Percentiles rank a stretch among this genome's conserved stretches.
phyloP scores from a whole-genome alignment of 768 basidiomycete genomes.

The Lactarius trivialis region DNA sequence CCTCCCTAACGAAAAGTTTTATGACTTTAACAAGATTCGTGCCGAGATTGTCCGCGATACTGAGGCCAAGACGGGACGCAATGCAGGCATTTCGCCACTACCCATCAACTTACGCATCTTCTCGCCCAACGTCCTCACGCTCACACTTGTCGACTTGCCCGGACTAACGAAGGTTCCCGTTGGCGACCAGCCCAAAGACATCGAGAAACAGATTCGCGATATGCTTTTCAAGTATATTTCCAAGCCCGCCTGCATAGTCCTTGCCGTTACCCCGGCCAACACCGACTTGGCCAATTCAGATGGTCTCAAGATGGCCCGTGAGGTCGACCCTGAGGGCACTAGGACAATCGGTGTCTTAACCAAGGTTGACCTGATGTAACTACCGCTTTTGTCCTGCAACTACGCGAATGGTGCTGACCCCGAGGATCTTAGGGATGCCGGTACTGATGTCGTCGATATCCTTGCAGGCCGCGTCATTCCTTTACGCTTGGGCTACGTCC shows the following conservation, averaged over 20 bases:
- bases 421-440: slow-evolving; percentile 73
- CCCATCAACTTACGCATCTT: slow-evolving; percentile 98
- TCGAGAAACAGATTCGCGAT: slow-evolving; percentile 94
- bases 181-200: slow-evolving; percentile 94
- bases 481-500: slow-evolving; percentile 92
- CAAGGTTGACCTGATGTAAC: slow-evolving; percentile 96
- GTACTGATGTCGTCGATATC: slow-evolving; percentile 98
- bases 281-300: slow-evolving; percentile 98
- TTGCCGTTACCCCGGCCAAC: slow-evolving; percentile 95
- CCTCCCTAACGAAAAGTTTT: slow-evolving; percentile 94
- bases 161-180: slow-evolving; percentile 94
- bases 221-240: slow-evolving; percentile 96
- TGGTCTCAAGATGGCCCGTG: slow-evolving; percentile 90
- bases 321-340: slow-evolving; percentile 95
- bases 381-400: slow-evolving; percentile 15
- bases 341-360: slow-evolving; percentile 98
- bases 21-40: slow-evolving; percentile 94
- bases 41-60: slow-evolving; percentile 96
- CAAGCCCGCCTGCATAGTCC: slow-evolving; percentile 91
- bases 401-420: slow-evolving; percentile 4
- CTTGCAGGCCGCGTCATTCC: slow-evolving; percentile 96
- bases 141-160: slow-evolving; percentile 96
- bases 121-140: slow-evolving; percentile 94
- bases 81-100: slow-evolving; percentile 94
- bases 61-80: slow-evolving; percentile 96